These are phyloP conservation scores for Arthrobotrys pseudoclavata DNA, from an alignment of 2,329 filamentous ascomycete genomes.

Conservation along the genomic window DNA sequence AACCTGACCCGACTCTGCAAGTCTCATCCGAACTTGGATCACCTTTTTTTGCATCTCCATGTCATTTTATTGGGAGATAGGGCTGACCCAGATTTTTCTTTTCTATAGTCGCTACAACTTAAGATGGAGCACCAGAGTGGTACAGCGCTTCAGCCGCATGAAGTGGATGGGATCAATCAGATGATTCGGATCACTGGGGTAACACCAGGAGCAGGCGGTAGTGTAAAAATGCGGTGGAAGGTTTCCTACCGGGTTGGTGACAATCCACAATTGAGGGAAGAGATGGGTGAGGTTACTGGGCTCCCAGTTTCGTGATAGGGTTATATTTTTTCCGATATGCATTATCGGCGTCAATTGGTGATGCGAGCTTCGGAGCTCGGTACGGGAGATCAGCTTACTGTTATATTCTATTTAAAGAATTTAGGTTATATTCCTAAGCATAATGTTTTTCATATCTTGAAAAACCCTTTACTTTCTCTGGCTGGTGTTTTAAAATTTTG, in stretches of 20 bases:
- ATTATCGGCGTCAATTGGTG: not conserved
- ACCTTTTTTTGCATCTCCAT: not conserved
- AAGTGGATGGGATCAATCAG: conserved; percentile 82
- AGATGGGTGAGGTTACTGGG: conserved; percentile 86
- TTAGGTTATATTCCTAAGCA: conserved; percentile 18
- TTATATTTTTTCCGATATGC: conserved; percentile 14
- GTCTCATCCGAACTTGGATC: conserved; percentile 33
- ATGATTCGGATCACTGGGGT: conserved; percentile 82
- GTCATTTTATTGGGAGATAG: conserved; percentile 18
- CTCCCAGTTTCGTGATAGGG: conserved; percentile 76
- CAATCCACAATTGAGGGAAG: conserved; percentile 73
- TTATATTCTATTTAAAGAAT: conserved; percentile 22
- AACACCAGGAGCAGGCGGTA: conserved; percentile 78
- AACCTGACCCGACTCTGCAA: conserved; percentile 1
- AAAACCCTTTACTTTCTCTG: conserved; percentile 6
- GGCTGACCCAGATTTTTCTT: conserved; percentile 23
- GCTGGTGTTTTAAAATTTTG: conserved; percentile 14
- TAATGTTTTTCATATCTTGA: conserved; percentile 38
- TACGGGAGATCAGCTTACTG: conserved; percentile 18
- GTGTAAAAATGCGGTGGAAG: conserved; percentile 92
- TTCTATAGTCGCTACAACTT: conserved; percentile 73
- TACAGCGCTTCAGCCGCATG: conserved; percentile 79
- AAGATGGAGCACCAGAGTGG: conserved; percentile 81
- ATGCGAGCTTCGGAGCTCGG: conserved; percentile 34
- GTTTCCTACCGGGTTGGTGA: conserved; percentile 79